Evolutionary conservation across 2,329 filamentous ascomycete species (phyloP).

Genomic region (Furcasterigmium furcatum): DNA sequence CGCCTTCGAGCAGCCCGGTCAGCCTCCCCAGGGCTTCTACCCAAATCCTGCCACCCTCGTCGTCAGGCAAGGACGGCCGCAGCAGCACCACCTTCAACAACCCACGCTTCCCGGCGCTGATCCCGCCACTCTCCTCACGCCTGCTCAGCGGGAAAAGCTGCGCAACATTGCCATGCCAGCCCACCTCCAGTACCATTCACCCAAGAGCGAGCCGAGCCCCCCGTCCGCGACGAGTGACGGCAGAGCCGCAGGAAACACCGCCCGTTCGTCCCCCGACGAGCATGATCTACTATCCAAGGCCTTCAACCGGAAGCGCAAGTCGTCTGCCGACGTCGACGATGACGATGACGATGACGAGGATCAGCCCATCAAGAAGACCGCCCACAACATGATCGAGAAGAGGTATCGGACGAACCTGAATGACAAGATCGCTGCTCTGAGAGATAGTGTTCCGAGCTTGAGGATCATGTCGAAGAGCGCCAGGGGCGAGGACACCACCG

Average conservation of each 20-base stretch:
- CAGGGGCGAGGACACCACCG: slow-evolving; percentile 63
- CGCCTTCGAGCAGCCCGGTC: slow-evolving; percentile 26
- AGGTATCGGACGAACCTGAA: slow-evolving; percentile 94
- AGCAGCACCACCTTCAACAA: slow-evolving; percentile 3
- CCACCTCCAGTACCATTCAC: slow-evolving; percentile 58
- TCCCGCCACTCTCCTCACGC: slow-evolving; percentile 38
- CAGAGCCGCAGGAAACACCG: slow-evolving; percentile 38
- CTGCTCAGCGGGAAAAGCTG: slow-evolving; percentile 58
- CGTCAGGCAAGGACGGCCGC: neutral
- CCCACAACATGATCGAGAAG: slow-evolving; percentile 98
- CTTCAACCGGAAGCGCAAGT: slow-evolving; percentile 64
- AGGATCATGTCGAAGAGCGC: slow-evolving; percentile 77
- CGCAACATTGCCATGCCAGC: slow-evolving; percentile 63
- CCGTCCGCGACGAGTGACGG: slow-evolving; percentile 48
- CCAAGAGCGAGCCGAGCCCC: slow-evolving; percentile 56
- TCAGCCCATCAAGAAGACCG: slow-evolving; percentile 75
- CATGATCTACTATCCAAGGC: slow-evolving; percentile 11
- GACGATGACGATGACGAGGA: slow-evolving; percentile 57
- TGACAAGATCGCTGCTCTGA: slow-evolving; percentile 89
- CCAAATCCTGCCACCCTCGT: slow-evolving; percentile 24
- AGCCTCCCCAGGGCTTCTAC: slow-evolving; percentile 32
- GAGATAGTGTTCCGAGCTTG: slow-evolving; percentile 88
- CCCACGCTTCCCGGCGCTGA: slow-evolving; percentile 5
- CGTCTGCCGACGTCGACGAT: slow-evolving; percentile 56
- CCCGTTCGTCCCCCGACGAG: slow-evolving; percentile 56